A percentile compares a stretch with the other conserved stretches of the same genome.
Evolutionary conservation across 768 basidiomycete genomes (phyloP).

Genomic region (Clitopilus passeckerianus): DNA sequence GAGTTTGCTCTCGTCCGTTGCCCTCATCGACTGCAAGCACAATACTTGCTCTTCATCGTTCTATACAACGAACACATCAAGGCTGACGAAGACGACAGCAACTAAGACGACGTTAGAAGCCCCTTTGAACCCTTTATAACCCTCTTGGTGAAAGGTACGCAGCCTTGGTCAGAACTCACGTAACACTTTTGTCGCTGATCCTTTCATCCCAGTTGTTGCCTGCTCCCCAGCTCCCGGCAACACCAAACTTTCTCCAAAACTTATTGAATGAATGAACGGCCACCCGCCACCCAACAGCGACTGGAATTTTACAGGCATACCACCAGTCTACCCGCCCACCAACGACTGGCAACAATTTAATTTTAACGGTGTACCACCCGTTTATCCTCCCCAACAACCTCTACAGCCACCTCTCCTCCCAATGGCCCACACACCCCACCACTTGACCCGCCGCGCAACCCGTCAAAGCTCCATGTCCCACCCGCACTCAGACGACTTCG

Average conservation of each 20-base stretch:
- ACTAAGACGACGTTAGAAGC: background rate
- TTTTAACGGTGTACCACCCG: background rate
- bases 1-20: constrained; percentile 5
- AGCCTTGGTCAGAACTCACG: background rate
- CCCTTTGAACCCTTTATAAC: background rate
- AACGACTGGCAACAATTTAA: background rate
- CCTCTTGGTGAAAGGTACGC: background rate
- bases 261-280: background rate
- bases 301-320: background rate
- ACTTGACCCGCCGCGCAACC: constrained; percentile 25
- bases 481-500: constrained; percentile 24
- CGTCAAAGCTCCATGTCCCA: constrained; percentile 14
- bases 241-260: background rate
- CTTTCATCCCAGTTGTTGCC: background rate
- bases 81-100: constrained; percentile 2
- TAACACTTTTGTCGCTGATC: background rate
- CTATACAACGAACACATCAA: background rate
- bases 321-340: background rate
- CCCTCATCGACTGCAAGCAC: background rate
- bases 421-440: background rate
- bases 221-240: background rate
- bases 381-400: background rate
- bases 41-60: constrained; percentile 9
- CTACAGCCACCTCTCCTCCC: background rate
- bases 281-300: background rate